Base-by-base conservation (phyloP, 2,329 filamentous ascomycete species). In the Corynespora cassiicola region DNA sequence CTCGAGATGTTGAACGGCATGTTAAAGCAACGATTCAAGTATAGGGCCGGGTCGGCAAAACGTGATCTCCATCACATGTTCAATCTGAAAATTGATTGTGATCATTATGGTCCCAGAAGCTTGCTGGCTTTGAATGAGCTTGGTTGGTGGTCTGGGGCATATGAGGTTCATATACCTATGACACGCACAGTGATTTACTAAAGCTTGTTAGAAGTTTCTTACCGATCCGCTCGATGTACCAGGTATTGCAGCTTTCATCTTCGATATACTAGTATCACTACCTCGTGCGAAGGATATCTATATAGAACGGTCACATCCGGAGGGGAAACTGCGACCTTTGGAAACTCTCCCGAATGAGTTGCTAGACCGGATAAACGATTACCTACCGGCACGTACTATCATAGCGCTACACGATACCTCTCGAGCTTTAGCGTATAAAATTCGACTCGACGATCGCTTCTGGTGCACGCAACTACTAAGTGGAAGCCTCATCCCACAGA, bases 91-190 rank as follows among this genome's bases (percentile, higher is more conserved):
- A 34, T 34, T 6, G 29, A 17, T 7, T 48, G 37, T 6, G 29
- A 33, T 15, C 11, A 12, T 7, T 47, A 49, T 27, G 56, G 53
- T 11, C 47, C 54, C 22, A 44, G 49, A 12, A 58, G 56, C 31
- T 47, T 55, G 5, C 25, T 57, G 2, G 43, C 44, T 6, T 9
- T 61, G 12, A 52, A 45, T 7, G 42, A 41, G 10, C 19, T 58
- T 3, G 53, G 55, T 15, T 61, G 54, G 53, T 63, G 59, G 54
- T 49, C 42, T 12, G 54, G 53, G 2, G 31, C 35, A 7, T 56
- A 56, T 18, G 58, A 62, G 24, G 58, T 63, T 11, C 17, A 10
- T 10, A 1, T n/a, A 6, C 2, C 31, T 7, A 24, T 16, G 8
- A 27, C 8, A 25, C 3, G 15, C 11, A 20, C 21, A 42, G 26